Evolutionary conservation across 495 filamentous ascomycete species (phyloP), one percentile per base, ranked within the genome.

Genomic region (Penicillium subrubescens): DNA sequence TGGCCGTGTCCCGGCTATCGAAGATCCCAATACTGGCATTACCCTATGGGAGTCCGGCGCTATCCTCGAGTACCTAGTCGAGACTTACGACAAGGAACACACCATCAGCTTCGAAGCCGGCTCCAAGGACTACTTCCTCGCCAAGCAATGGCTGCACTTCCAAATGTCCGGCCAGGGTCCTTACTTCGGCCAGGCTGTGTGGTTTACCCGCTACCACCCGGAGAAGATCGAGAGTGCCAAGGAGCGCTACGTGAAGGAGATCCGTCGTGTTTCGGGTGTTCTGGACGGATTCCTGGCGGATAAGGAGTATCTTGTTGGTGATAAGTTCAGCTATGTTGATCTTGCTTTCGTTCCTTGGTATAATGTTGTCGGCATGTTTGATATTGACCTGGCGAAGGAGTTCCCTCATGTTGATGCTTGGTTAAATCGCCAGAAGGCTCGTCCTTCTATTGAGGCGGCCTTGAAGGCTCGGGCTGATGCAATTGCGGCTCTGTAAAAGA

Each of bases 41-140:
- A 87, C 78, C 0, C 68, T 93, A 14, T 92, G 88, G 88, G 90
- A 92, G 68, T 89, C 86, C 6, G 90, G 89, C 59, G 90, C 91
- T 17, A 91, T 92, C 73, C 62, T 92, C 65, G 79, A 88, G 62
- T 93, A 93, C 70, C 77, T 93, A 19, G 69, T 91, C 48, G 88
- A 90, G 21, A 83, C 78, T n/a, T 93, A 93, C 77, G 89, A 92
- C 76, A 85, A 75, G 57, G 72, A 85, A 12, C 74, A 86, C 61
- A 86, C 81, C 61, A 67, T 92, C 59, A 87, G 81, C 68, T 90
- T 86, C 68, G 67, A 74, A 5, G 39, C 75, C 15, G 80, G 79
- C 34, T 75, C 81, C 1, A 73, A 72, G 25, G 85, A 88, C 56
- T 79, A 75, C 54, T 84, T 80, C 71, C 76, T 76, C 3, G 78